Percentiles rank a stretch among this genome's conserved stretches.
These are phyloP conservation scores for Pseudocercospora fijiensis DNA, from an alignment of 2,329 filamentous ascomycete species.

Conservation along the genomic window DNA sequence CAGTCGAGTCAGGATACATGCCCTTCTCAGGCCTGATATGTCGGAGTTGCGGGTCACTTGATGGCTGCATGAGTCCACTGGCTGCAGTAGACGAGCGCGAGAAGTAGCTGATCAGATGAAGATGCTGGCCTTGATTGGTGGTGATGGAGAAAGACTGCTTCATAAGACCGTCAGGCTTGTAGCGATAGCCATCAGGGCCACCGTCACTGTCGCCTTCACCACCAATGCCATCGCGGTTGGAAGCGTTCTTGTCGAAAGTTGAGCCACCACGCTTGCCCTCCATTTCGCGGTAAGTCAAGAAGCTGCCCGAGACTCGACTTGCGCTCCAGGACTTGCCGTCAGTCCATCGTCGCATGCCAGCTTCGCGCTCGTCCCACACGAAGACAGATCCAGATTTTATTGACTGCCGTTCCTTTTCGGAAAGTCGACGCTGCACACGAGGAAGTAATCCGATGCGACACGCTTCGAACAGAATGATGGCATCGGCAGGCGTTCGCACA, in stretches of 20 bases:
- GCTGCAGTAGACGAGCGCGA: conserved; percentile 73
- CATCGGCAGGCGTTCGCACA: conserved; percentile 92
- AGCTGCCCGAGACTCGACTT: conserved; percentile 94
- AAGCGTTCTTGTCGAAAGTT: conserved; percentile 54
- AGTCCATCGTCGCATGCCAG: conserved; percentile 97
- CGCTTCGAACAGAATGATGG: conserved; percentile 97
- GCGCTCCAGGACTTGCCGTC: conserved; percentile 99
- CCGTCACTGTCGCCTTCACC: conserved; percentile 79
- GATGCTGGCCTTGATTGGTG: conserved; percentile 81
- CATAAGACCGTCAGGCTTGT: conserved; percentile 96
- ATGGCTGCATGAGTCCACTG: conserved; percentile 75
- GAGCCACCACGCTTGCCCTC: conserved; percentile 90
- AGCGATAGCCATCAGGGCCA: conserved; percentile 82
- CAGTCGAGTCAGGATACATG: conserved; percentile 94
- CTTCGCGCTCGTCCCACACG: conserved; percentile 99
- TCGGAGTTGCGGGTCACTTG: conserved; percentile 73
- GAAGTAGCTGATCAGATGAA: conserved; percentile 97
- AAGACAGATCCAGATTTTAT: conserved; percentile 97
- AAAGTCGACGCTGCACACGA: conserved; percentile 85
- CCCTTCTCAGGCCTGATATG: conserved; percentile 86
- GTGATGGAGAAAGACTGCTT: conserved; percentile 99
- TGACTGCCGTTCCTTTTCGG: conserved; percentile 93
- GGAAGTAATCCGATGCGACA: conserved; percentile 86
- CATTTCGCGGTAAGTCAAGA: conserved; percentile 97
- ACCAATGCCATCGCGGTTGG: conserved; percentile 71